These are phyloP conservation scores for Jamesozyma jinghongensis DNA, from an alignment of 805 yeast genomes.

Conservation along the genomic window DNA sequence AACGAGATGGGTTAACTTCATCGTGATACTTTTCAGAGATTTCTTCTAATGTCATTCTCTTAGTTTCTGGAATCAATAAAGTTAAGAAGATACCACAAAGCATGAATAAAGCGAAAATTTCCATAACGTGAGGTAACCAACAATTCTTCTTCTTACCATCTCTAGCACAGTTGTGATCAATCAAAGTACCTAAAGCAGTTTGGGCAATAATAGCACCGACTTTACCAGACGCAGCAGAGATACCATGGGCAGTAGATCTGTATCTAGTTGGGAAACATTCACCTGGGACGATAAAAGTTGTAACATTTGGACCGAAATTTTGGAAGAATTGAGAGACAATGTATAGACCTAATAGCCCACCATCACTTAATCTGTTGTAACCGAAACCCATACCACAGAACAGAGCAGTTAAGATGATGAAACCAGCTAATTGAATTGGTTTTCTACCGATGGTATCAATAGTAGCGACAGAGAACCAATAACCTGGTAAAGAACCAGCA, in stretches of 20 bases:
- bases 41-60: slow-evolving; percentile 83
- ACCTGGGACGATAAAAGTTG: slow-evolving; percentile 86
- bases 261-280: slow-evolving; percentile 91
- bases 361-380: slow-evolving; percentile 56
- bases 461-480: slow-evolving; percentile 77
- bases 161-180: slow-evolving; percentile 65
- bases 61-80: slow-evolving; percentile 77
- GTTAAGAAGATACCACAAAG: slow-evolving; percentile 61
- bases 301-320: slow-evolving; percentile 89
- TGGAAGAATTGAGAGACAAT: slow-evolving; percentile 78
- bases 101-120: slow-evolving; percentile 89
- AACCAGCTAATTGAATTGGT: slow-evolving; percentile 71
- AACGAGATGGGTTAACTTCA: slow-evolving; percentile 48
- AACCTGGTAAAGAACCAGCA: slow-evolving; percentile 94
- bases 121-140: slow-evolving; percentile 89
- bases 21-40: slow-evolving; percentile 74
- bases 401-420: slow-evolving; percentile 57
- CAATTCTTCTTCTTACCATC: slow-evolving; percentile 45
- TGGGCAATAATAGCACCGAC: slow-evolving; percentile 90
- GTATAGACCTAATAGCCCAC: slow-evolving; percentile 68
- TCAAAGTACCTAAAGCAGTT: slow-evolving; percentile 76
- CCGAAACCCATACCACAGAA: slow-evolving; percentile 81
- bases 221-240: slow-evolving; percentile 88
- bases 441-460: slow-evolving; percentile 78
- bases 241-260: slow-evolving; percentile 92